Evolutionary conservation across 2,329 filamentous ascomycete species (phyloP).

Genomic region (Aspergillus tanneri): DNA sequence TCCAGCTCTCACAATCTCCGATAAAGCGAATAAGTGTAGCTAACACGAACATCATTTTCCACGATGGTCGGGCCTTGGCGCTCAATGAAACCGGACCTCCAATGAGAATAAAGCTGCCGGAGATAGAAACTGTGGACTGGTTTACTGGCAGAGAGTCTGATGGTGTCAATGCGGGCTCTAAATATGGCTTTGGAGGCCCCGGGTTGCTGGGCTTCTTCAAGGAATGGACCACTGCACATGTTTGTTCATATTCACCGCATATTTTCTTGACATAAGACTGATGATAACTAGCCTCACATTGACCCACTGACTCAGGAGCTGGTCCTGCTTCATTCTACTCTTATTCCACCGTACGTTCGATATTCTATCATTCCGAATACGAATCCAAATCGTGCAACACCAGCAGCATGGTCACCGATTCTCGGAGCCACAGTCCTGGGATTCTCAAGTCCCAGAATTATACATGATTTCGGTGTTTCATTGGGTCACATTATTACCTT

Average conservation of each 20-base stretch:
- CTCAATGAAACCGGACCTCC: conserved; percentile 71
- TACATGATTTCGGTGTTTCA: conserved; percentile 74
- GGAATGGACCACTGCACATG: conserved; percentile 18
- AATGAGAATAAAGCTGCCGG: conserved; percentile 63
- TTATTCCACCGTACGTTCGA: conserved; percentile 64
- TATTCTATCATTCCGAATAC: conserved; percentile 64
- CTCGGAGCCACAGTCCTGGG: conserved; percentile 61
- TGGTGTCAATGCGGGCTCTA: conserved; percentile 17
- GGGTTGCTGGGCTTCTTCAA: conserved; percentile 36
- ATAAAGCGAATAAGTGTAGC: conserved; percentile 70
- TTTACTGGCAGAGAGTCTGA: conserved; percentile 61
- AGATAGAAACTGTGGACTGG: conserved; percentile 68
- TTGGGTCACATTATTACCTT: conserved; percentile 63
- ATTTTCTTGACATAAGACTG: neutral
- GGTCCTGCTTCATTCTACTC: conserved; percentile 66
- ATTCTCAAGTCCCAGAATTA: conserved; percentile 65
- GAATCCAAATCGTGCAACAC: too few relatives aligned
- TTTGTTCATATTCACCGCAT: conserved; percentile 1
- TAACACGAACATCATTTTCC: conserved; percentile 66
- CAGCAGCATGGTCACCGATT: conserved; percentile 22
- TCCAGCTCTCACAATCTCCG: conserved; percentile 51
- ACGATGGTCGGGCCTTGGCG: conserved; percentile 67
- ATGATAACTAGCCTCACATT: conserved; percentile 56
- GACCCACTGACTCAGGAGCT: conserved; percentile 65
- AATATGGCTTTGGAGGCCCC: conserved; percentile 4